These are phyloP conservation scores for Pseudomassariella vexata DNA, from an alignment of 2,329 filamentous ascomycete species.

Conservation along the genomic window DNA sequence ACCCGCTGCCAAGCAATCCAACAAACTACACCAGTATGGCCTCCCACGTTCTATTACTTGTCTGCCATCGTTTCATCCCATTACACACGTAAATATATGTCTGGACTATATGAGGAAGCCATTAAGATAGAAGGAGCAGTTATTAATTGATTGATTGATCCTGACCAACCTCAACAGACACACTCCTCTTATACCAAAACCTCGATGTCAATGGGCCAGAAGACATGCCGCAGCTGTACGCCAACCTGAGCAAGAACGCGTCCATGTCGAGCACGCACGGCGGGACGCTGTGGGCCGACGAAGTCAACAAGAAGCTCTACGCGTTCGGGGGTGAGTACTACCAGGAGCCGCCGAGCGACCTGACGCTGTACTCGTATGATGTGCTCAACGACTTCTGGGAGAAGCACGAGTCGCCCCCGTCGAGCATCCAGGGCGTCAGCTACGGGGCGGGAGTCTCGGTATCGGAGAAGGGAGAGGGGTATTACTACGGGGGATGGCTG, in stretches of 20 bases:
- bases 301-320: constrained; percentile 58
- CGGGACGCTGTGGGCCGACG: constrained; percentile 52
- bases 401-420: constrained; percentile 30
- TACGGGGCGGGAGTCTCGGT: constrained; percentile 53
- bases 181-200: constrained; percentile 8
- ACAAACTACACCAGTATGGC: constrained; percentile 53
- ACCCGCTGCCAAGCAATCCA: constrained; percentile 38
- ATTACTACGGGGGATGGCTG: constrained; percentile 58
- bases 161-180: constrained; percentile 7
- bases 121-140: too few relatives aligned
- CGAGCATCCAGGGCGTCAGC: constrained; percentile 38
- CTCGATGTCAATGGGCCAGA: constrained; percentile 5
- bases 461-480: constrained; percentile 48
- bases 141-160: too few relatives aligned
- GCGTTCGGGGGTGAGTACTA: constrained; percentile 55
- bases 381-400: constrained; percentile 51
- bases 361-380: constrained; percentile 53
- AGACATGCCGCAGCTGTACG: constrained; percentile 33
- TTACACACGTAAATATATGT: too few relatives aligned
- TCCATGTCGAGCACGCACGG: constrained; percentile 43
- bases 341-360: constrained; percentile 34
- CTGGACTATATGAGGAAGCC: too few relatives aligned
- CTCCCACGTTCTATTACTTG: too few relatives aligned
- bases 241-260: constrained; percentile 53
- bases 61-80: too few relatives aligned